These are phyloP conservation scores for Fusarium chuoi DNA, from an alignment of 2,329 filamentous ascomycete genomes.

Conservation along the genomic window DNA sequence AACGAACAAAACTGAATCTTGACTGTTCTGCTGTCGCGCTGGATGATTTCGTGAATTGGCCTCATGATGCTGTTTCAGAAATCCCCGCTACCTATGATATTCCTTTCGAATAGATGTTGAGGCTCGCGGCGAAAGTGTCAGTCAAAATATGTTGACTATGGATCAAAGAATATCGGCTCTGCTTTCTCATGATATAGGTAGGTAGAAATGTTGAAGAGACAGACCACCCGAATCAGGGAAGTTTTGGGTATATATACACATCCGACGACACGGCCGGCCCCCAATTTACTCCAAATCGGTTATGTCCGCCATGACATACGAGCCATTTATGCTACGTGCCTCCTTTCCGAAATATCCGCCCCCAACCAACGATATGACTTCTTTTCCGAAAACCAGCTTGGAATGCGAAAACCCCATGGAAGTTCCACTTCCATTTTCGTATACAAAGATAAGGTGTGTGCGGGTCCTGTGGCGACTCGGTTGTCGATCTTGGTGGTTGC, in stretches of 20 bases:
- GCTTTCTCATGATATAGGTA: background rate
- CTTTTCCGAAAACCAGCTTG: conserved; percentile 19
- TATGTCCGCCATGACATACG: conserved; percentile 4
- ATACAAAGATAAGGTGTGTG: background rate
- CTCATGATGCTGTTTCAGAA: background rate
- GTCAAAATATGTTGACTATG: too few species aligned
- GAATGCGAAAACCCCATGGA: conserved; percentile 18
- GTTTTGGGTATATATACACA: background rate
- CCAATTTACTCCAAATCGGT: background rate
- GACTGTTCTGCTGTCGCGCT: background rate
- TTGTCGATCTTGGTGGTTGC: background rate
- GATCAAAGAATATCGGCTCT: background rate
- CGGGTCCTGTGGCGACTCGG: conserved; percentile 8
- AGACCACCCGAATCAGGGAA: background rate
- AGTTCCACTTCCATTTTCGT: conserved; percentile 7
- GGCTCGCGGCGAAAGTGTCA: background rate
- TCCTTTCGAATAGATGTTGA: background rate
- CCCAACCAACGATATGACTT: conserved; percentile 2
- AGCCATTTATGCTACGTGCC: conserved; percentile 15
- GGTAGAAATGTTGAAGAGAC: background rate
- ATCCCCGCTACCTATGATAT: too few species aligned
- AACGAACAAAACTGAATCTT: background rate
- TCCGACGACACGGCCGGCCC: background rate
- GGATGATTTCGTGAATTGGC: background rate
- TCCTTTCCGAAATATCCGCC: conserved; percentile 11